Evolutionary conservation across 106 monocot genomes (phyloP).

Genomic region (Allium fistulosum): DNA sequence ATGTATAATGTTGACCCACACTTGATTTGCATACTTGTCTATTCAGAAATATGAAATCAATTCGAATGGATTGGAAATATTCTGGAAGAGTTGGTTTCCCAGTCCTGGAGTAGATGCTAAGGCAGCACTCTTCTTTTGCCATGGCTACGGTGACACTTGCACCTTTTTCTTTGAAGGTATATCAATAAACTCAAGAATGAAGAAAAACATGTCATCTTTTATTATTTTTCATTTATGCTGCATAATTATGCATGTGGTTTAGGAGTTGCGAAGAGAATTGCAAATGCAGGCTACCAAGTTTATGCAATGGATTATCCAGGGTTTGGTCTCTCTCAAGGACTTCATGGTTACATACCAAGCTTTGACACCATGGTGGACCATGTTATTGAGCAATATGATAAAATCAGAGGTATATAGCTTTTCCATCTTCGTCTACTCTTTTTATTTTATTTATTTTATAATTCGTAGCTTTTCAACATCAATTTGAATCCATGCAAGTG

Average conservation of each 20-base stretch:
- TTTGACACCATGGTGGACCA: constrained; percentile 90
- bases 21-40: background rate
- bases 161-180: constrained; percentile 99
- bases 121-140: constrained; percentile 90
- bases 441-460: no score
- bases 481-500: no score
- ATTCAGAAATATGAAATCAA: constrained; percentile 61
- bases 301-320: constrained; percentile 98
- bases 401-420: constrained; percentile 45
- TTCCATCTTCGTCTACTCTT: no score
- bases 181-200: background rate
- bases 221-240: background rate
- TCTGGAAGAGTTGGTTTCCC: constrained; percentile 94
- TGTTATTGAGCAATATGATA: constrained; percentile 75
- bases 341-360: constrained; percentile 87
- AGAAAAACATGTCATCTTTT: background rate
- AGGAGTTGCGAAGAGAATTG: constrained; percentile 92
- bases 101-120: constrained; percentile 31
- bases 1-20: background rate
- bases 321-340: constrained; percentile 78
- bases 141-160: constrained; percentile 97
- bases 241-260: constrained; percentile 4
- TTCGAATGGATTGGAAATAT: constrained; percentile 75
- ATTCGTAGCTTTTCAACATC: no score
- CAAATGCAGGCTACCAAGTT: constrained; percentile 68